Conservation (phyloP, 495 filamentous ascomycete species). For the Thermothielavioides terrestris region DNA sequence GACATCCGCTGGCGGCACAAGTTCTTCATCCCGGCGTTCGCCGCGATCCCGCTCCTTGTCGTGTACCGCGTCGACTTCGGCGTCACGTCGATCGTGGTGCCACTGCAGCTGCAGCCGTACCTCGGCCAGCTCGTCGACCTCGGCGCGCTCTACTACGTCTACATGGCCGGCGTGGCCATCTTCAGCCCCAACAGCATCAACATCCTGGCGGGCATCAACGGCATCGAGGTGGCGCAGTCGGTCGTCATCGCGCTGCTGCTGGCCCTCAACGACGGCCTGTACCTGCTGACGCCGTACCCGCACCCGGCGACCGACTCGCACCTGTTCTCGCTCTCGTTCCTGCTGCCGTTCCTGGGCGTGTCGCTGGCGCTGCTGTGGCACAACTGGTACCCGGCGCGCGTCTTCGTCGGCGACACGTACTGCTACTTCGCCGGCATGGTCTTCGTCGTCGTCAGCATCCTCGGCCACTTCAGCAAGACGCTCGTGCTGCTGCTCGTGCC, state of each 20-base stretch:
- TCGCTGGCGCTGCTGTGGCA: constrained; percentile 78
- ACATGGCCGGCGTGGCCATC: constrained; percentile 91
- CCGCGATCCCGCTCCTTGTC: constrained; percentile 85
- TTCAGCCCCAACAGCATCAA: constrained; percentile 99
- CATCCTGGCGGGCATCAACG: constrained; percentile 95
- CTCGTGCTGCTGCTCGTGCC: constrained; percentile 83
- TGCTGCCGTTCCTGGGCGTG: constrained; percentile 89
- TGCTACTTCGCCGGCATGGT: constrained; percentile 99
- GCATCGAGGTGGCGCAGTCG: constrained; percentile 91
- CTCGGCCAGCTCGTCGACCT: constrained; percentile 76
- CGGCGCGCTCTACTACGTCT: constrained; percentile 84
- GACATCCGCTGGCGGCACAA: constrained; percentile 99
- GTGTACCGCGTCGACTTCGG: constrained; percentile 98
- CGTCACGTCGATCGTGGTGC: constrained; percentile 88
- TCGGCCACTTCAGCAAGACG: constrained; percentile 97
- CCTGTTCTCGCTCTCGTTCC: constrained; percentile 87
- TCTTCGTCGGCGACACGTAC: constrained; percentile 97
- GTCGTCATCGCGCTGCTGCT: constrained; percentile 81
- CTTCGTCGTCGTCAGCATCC: constrained; percentile 91
- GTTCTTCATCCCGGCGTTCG: constrained; percentile 91
- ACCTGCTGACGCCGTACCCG: constrained; percentile 68
- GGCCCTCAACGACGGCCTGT: constrained; percentile 71
- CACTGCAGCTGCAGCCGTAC: constrained; percentile 72
- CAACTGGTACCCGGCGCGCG: constrained; percentile 93
- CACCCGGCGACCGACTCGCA: constrained; percentile 95